Conservation (phyloP, 208 protist genomes). For the Crithidia fasciculata region DNA sequence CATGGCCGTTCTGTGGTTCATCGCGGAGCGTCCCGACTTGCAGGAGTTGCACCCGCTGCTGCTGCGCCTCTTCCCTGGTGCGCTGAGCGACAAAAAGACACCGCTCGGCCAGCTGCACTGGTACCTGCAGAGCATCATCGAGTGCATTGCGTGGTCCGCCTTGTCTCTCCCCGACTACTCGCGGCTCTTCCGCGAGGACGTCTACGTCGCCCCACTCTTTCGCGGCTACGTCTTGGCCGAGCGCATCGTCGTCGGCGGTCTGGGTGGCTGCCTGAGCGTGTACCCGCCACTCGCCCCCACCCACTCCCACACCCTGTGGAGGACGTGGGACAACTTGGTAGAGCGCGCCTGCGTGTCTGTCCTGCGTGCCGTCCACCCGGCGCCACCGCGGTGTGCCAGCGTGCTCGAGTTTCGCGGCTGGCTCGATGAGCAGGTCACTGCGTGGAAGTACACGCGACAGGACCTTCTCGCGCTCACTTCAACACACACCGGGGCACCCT, state of each 20-base stretch:
- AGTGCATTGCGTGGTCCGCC: constrained; percentile 98
- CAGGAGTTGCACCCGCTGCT: constrained; percentile 75
- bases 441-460: constrained; percentile 71
- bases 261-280: constrained; percentile 94
- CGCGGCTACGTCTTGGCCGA: constrained; percentile 98
- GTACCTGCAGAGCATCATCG: constrained; percentile 98
- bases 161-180: constrained; percentile 82
- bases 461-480: constrained; percentile 20
- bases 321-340: constrained; percentile 81
- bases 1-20: constrained; percentile 96
- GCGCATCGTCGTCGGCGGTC: constrained; percentile 91
- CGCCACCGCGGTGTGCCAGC: constrained; percentile 54
- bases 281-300: constrained; percentile 93
- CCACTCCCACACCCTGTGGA: constrained; percentile 93
- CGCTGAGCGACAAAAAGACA: constrained; percentile 91
- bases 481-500: background rate
- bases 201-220: constrained; percentile 97
- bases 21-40: constrained; percentile 57
- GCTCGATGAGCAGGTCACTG: constrained; percentile 69
- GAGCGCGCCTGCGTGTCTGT: constrained; percentile 74
- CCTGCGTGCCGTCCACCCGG: constrained; percentile 56
- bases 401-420: constrained; percentile 83
- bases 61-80: constrained; percentile 77
- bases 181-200: constrained; percentile 93
- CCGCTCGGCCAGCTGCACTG: constrained; percentile 98